Evolutionary conservation across 257 asterid genomes (phyloP).

Genomic region (Solanum peruvianum): DNA sequence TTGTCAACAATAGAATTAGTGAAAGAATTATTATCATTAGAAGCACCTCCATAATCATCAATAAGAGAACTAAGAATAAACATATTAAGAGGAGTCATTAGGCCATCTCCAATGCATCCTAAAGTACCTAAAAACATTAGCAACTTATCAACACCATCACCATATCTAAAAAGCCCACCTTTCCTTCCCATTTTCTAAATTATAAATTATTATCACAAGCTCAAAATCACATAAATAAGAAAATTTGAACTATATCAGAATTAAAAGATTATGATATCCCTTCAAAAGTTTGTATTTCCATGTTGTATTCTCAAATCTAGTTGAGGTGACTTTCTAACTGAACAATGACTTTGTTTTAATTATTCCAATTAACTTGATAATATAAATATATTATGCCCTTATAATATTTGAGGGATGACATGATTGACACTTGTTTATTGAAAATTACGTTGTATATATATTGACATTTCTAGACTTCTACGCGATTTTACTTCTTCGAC

Average conservation of each 20-base stretch:
- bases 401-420: no score
- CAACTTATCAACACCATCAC: slow-evolving; percentile 49
- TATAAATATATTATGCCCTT: not conserved
- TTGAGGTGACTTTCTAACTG: not conserved
- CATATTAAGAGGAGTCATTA: slow-evolving; percentile 63
- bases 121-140: slow-evolving; percentile 50
- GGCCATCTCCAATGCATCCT: slow-evolving; percentile 75
- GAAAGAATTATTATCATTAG: slow-evolving; percentile 6
- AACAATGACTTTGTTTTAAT: not conserved
- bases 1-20: slow-evolving; percentile 34
- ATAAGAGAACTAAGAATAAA: slow-evolving; percentile 40
- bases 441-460: no score
- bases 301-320: not conserved
- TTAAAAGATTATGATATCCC: not conserved
- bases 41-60: slow-evolving; percentile 31
- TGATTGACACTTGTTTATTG: no score
- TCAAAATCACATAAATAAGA: not conserved
- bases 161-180: slow-evolving; percentile 46
- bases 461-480: no score
- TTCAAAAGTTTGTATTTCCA: not conserved
- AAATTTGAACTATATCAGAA: not conserved
- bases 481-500: no score
- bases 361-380: not conserved
- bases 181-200: slow-evolving; percentile 25
- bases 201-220: not conserved